A percentile compares a stretch with the other conserved stretches of the same genome.
These are phyloP conservation scores for Paecilomyces sp. DNA, from an alignment of 2,329 filamentous ascomycete species.

Conservation along the genomic window DNA sequence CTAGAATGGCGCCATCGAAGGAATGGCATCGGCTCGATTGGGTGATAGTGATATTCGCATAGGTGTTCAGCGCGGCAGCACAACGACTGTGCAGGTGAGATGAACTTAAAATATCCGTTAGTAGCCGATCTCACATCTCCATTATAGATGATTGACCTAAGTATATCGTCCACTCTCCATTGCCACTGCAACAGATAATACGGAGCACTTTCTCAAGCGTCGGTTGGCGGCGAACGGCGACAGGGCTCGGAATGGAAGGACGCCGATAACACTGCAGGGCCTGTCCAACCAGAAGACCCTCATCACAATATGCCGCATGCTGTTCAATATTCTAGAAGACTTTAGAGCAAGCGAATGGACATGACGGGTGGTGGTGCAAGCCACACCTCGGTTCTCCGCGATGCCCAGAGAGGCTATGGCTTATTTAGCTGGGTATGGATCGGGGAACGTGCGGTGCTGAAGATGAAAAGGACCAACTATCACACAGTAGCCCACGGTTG, in stretches of 20 bases:
- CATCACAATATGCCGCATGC: not conserved
- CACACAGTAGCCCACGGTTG: not conserved
- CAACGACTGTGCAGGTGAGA: not conserved
- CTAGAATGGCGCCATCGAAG: conserved; percentile 40
- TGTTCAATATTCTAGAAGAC: not conserved
- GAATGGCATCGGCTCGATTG: conserved; percentile 38
- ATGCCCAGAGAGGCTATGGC: not conserved
- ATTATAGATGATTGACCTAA: too few relatives aligned
- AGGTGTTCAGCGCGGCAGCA: conserved; percentile 36
- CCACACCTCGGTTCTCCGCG: not conserved
- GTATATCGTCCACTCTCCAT: not conserved
- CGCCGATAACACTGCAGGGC: not conserved
- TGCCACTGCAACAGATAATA: not conserved
- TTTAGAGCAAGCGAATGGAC: not conserved
- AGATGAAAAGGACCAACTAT: not conserved
- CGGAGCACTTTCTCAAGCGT: not conserved
- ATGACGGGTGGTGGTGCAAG: not conserved
- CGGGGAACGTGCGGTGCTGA: not conserved
- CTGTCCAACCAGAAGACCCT: not conserved
- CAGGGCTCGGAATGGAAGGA: not conserved
- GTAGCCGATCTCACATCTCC: not conserved
- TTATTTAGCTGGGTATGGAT: not conserved
- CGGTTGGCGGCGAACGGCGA: not conserved
- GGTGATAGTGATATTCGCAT: conserved; percentile 48
- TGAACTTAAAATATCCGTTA: not conserved